Evolutionary conservation across 129 eudicot genomes (phyloP), one percentile per base, ranked within the genome.

Genomic region (Flaveria linearis): DNA sequence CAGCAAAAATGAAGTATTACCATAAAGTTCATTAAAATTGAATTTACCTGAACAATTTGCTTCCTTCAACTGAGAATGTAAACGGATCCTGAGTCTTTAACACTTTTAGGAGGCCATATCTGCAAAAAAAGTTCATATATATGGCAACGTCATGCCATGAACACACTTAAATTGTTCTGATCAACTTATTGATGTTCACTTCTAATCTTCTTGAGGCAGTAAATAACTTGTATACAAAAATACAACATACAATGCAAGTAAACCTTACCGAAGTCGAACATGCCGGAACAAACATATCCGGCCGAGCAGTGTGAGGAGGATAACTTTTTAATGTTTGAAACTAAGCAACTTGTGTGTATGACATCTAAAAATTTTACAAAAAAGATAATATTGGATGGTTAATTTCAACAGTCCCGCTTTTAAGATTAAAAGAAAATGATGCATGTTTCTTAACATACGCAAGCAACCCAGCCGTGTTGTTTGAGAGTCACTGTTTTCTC

Each of bases 71-170:
- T 76, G 86, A 17, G 94, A 87, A 80, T 91, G 99, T 76, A 95
- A 90, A 41, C 82, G 89, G 99, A 95, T 22, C 92, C 97, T 1
- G 94, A 95, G 85, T 95, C 99, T 85, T 95, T 95, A 20, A 95
- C 89, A 85, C 89, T 89, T 87, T 95, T 95, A 18, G 97, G 97
- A 80, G 99, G 97, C 99, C 99, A 95, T 83, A 95, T 91, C 99
- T 95, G 81, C 84, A 84, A 16, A 30, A n/a, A 39, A 73, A 77
- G 74, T 77, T 42, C 76, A 52, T 26, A 49, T 57, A 56, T 22
- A 42, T 51, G 66, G 10, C 36, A 1, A 49, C 58, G 18, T 28
- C 68, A 33, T 62, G 43, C 42, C 20, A 57, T 3, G 33, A 55
- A 55, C 56, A 66, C 51, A 1, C 23, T 65, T 74, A 43, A 43